phyloP scores from a whole-genome alignment of 805 yeast genomes.

The Blastobotrys americana region DNA sequence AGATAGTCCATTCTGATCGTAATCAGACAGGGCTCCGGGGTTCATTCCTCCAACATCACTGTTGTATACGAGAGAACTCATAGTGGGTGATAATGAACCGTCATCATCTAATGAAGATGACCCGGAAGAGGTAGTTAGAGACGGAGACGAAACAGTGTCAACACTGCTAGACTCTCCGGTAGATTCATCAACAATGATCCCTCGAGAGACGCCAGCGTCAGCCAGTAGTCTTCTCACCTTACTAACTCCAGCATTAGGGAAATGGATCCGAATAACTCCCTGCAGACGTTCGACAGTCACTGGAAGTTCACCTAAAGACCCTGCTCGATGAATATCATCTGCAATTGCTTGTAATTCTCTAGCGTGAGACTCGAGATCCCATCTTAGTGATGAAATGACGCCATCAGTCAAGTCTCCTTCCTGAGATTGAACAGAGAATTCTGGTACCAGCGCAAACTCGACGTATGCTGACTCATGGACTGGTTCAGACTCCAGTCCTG shows the following conservation, averaged over 20 bases:
- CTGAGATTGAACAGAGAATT: slow-evolving; percentile 35
- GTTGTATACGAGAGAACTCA: background rate
- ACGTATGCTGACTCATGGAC: slow-evolving; percentile 33
- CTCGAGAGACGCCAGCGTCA: slow-evolving; percentile 55
- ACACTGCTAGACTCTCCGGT: slow-evolving; percentile 1
- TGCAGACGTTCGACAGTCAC: slow-evolving; percentile 38
- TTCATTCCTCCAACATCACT: slow-evolving; percentile 5
- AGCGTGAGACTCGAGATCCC: slow-evolving; percentile 28
- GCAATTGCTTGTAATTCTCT: slow-evolving; percentile 36
- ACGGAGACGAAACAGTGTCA: slow-evolving; percentile 2
- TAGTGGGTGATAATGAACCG: background rate
- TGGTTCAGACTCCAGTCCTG: background rate
- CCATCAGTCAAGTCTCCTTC: slow-evolving; percentile 39
- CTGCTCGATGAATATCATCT: slow-evolving; percentile 38
- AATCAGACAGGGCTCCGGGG: background rate
- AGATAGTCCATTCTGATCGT: too few species aligned
- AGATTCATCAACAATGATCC: slow-evolving; percentile 37
- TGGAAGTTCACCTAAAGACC: slow-evolving; percentile 55
- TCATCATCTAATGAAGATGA: background rate
- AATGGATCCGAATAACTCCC: slow-evolving; percentile 47
- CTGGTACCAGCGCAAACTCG: slow-evolving; percentile 47
- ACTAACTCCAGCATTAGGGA: slow-evolving; percentile 60
- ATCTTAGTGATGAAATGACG: slow-evolving; percentile 34
- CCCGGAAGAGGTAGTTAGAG: background rate
- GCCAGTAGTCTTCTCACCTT: slow-evolving; percentile 50